Evolutionary conservation across 805 yeast species (phyloP), one percentile per base, ranked within the genome.

Genomic region (Candida berthetii): DNA sequence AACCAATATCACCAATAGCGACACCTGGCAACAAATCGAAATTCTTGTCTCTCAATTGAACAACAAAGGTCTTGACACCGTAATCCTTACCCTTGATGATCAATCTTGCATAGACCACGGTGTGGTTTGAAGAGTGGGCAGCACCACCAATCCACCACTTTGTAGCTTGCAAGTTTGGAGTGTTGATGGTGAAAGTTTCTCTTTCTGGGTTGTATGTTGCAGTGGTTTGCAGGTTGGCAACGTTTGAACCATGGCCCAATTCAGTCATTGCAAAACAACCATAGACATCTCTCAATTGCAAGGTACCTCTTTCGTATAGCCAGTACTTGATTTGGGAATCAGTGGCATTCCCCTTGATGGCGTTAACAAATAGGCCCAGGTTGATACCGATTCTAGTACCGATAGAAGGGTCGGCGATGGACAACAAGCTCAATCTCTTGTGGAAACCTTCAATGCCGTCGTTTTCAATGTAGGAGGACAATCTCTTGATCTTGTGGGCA

Each of bases 101-200:
- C 47, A 90, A 71, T 46, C 97, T 73, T 4, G 96, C 96, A 61
- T 81, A 90, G 20, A 79, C 84, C n/a, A 82, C 78, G 19, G 87
- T 71, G 65, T 90, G 96, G 24, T 90, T 87, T 6, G 96, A 87
- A 17, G 95, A 82, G 62, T 87, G 95, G 10, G 96, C 96, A 34
- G 96, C 96, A 53, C 97, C 97, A 37, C 97, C 97, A 55, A 90
- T 90, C 97, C 97, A 90, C 96, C 97, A 90, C 62, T 90, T 90
- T 20, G 96, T 89, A 35, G 97, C 96, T 31, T 95, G 90, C 42
- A 85, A 62, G 57, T 89, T 85, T 1, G 97, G 97, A 11, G 97
- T 90, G 58, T 86, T 76, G 54, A 90, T 79, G 42, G 74, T 59
- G 57, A 90, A 85, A 48, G 80, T 79, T 53, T 87, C 86, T 24